Base-by-base conservation (phyloP, 331 rosid genomes). In the Spiraea crenata region DNA sequence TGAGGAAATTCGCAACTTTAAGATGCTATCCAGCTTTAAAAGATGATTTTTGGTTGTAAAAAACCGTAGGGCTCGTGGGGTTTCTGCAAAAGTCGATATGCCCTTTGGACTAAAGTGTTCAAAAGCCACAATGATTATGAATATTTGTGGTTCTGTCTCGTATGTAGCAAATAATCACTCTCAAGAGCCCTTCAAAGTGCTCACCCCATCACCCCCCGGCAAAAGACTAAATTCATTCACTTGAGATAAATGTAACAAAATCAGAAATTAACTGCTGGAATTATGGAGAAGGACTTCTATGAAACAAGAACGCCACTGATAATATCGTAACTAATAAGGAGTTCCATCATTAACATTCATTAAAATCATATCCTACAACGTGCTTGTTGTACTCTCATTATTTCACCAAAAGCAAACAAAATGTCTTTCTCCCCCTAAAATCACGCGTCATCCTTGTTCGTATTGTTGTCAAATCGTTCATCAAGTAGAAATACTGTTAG, bases 111-210 rank as follows among this genome's bases (percentile, higher is more conserved):
- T 74, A 80, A 85, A 78, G 81, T 79, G 73, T 81, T 84, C 88
- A 85, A 88, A 93, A 89, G 95, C 81, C 75, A 81, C 79, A 90
- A 90, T 89, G 89, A 88, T 90, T 41, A 78, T 79, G 51, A 76
- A 75, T 64, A 78, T 81, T 49, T 74, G 75, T 74, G 95, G 90
- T 88, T 85, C 86, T 78, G 85, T 80, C 88, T 89, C 87, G 96
- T 88, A 90, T 78, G 82, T 86, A 81, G 90, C 87, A 88, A 89
- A 84, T 78, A 90, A 85, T 79, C 85, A 58, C 41, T 74, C 65
- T 81, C 74, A 3, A 44, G 69, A 81, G 77, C 84, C 84, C 80
- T 74, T 81, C 48, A 56, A 74, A 62, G 31, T 67, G 78, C 84
- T 83, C 85, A 69, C 77, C 85, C 84, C 86, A n/a, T n/a, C 83